Evolutionary conservation across 352 stramenopile species (phyloP), one percentile per base, ranked within the genome.

Genomic region (Thalassiosira oceanica): DNA sequence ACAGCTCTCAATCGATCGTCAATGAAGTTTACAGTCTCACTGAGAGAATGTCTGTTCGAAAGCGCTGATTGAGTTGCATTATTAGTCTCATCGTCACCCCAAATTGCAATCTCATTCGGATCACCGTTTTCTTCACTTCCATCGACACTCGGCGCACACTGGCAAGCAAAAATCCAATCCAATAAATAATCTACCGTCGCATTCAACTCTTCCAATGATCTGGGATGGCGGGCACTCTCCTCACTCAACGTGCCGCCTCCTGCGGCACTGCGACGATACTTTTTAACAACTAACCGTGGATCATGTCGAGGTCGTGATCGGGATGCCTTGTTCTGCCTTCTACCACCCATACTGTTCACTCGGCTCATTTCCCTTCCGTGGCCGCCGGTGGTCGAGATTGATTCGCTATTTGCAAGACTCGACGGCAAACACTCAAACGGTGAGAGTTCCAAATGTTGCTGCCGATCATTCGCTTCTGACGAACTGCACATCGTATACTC

Each of bases 1-100:
- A 81, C 65, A 0, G 72, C 72, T 15, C 72, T 64, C 29, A 81
- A 43, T 37, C 72, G 57, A 74, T 81, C 72, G 39, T 81, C 72
- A 16, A 78, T 63, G 36, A 81, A 81, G 11, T 36, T 21, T 7
- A 78, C 72, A 10, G 72, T 78, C 15, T 72, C 66, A 39, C 56
- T 52, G 27, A 81, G 43, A 35, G 72, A 65, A 36, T 44, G 26
- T 36, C 26, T 29, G 13, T 50, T 16, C 5, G 11, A 0, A 50
- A 23, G 41, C 60, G 53, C 18, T 48, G 35, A 24, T 35, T 29
- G 15, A 21, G 13, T 35, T 33, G 20, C 20, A 11, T 37, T 27
- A 28, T 23, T 2, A 10, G 1, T 20, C 35, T 50, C 0, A 54
- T 70, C 11, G 20, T 60, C 51, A 0, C n/a, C 46, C 58, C 58